Conservation (phyloP, 441 rosid genomes). For the Hura crepitans region DNA sequence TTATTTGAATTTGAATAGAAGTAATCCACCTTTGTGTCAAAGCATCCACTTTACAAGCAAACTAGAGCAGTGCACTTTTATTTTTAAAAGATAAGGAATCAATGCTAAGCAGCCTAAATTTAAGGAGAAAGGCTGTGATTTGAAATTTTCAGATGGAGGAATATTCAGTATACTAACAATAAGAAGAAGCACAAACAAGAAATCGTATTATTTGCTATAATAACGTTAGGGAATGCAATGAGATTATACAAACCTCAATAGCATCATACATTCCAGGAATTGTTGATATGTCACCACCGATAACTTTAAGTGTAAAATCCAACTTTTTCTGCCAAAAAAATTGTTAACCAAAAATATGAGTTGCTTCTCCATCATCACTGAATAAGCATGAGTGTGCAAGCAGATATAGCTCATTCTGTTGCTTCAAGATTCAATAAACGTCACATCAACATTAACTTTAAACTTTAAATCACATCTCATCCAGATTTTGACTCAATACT, state of each 20-base stretch:
- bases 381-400: background rate
- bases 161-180: background rate
- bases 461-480: background rate
- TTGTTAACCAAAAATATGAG: background rate
- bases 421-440: slow-evolving; percentile 4
- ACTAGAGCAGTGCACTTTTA: background rate
- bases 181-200: background rate
- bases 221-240: slow-evolving; percentile 1
- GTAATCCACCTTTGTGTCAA: background rate
- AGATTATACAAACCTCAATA: slow-evolving; percentile 56
- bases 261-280: slow-evolving; percentile 87
- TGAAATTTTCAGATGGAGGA: background rate
- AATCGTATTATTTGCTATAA: background rate
- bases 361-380: background rate
- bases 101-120: background rate
- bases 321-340: slow-evolving; percentile 58
- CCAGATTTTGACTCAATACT: background rate
- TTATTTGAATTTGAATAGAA: background rate
- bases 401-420: background rate
- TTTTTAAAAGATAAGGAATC: background rate
- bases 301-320: slow-evolving; percentile 70
- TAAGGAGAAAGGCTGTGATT: background rate
- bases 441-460: background rate
- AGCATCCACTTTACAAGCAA: background rate
- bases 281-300: slow-evolving; percentile 82